These are phyloP conservation scores for Cucurbita ficifolia DNA, from an alignment of 306 rosid species.

Conservation along the genomic window DNA sequence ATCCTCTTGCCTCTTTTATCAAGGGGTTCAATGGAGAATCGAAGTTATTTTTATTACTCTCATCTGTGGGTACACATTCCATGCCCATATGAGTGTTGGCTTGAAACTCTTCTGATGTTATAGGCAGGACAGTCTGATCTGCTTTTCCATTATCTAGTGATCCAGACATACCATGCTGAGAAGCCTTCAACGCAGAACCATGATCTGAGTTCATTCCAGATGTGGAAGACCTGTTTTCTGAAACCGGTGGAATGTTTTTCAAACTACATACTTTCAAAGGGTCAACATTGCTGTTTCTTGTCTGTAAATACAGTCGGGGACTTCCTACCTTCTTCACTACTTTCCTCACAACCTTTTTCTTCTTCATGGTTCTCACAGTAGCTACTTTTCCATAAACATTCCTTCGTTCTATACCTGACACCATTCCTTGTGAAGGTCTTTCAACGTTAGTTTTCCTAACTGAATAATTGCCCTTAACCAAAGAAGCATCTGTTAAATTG, in stretches of 20 bases:
- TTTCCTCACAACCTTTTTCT: conserved; percentile 57
- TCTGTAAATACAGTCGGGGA: conserved; percentile 14
- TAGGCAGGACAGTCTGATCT: conserved; percentile 12
- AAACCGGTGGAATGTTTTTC: conserved; percentile 10
- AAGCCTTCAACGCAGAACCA: conserved; percentile 6
- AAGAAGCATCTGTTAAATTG: background rate
- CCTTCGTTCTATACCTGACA: conserved; percentile 1
- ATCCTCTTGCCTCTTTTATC: conserved; percentile 8
- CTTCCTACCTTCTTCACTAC: conserved; percentile 42
- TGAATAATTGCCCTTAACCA: background rate
- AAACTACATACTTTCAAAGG: conserved; percentile 11
- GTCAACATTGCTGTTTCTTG: conserved; percentile 13
- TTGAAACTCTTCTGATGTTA: conserved; percentile 22
- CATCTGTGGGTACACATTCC: conserved; percentile 15
- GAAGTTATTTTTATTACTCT: conserved; percentile 22
- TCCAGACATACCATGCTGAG: conserved; percentile 10
- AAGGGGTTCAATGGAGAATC: conserved; percentile 17
- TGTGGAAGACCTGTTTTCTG: conserved; percentile 14
- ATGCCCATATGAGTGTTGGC: conserved; percentile 18
- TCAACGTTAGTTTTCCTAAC: background rate
- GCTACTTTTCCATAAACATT: conserved; percentile 17
- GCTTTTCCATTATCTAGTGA: conserved; percentile 19
- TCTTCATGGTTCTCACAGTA: conserved; percentile 28
- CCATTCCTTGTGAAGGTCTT: background rate
- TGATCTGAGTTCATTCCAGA: conserved; percentile 16